Evolutionary conservation across 2,329 filamentous ascomycete species (phyloP).

Genomic region (Cadophora sp.): DNA sequence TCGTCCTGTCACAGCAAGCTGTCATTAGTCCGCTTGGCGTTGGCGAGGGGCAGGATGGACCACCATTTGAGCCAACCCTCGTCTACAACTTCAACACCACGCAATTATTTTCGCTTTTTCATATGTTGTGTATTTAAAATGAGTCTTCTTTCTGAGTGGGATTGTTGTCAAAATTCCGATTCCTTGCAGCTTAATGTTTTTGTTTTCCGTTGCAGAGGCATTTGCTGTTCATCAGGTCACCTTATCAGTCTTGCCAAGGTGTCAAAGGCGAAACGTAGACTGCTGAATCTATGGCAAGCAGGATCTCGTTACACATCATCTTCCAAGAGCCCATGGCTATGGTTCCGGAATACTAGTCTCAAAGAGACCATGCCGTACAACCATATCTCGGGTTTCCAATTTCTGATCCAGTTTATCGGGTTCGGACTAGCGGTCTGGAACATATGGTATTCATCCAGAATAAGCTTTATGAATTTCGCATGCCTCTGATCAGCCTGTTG

Average conservation of each 20-base stretch:
- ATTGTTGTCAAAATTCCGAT: too few species aligned
- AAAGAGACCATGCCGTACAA: neutral
- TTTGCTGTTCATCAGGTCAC: neutral
- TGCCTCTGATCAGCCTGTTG: neutral
- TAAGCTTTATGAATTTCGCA: neutral
- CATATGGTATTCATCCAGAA: neutral
- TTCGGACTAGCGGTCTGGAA: neutral
- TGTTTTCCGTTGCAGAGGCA: neutral
- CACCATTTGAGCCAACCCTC: neutral
- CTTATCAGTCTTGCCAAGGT: neutral
- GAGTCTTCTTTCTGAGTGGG: too few species aligned
- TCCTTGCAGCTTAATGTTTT: too few species aligned
- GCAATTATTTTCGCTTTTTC: too few species aligned
- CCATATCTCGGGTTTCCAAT: neutral
- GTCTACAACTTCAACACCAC: neutral
- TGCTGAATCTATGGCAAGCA: neutral
- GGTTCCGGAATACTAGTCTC: neutral
- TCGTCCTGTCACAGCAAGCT: conserved; percentile 2
- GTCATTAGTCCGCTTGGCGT: neutral
- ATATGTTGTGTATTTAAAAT: too few species aligned
- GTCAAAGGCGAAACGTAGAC: neutral
- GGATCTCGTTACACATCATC: neutral
- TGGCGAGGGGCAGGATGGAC: neutral
- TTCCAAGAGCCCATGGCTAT: neutral
- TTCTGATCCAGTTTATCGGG: neutral